phyloP scores from a whole-genome alignment of 805 yeast species.

The Ascoidea rubescens region DNA sequence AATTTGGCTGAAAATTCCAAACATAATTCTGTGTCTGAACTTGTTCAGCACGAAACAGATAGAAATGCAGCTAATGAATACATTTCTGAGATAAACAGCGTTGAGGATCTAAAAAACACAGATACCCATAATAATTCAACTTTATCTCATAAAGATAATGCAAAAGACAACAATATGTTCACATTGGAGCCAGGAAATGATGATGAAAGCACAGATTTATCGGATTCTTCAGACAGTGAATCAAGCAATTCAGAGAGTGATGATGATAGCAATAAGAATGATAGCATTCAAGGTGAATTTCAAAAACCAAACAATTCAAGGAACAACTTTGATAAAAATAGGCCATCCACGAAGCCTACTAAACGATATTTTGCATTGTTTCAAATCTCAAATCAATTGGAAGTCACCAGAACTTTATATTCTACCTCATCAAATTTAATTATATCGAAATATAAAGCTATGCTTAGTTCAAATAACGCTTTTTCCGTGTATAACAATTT shows the following conservation, averaged over 20 bases:
- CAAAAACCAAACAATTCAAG: background rate
- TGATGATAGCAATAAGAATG: background rate
- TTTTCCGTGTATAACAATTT: background rate
- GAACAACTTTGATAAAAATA: background rate
- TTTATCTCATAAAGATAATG: no score
- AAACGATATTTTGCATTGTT: background rate
- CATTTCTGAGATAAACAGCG: no score
- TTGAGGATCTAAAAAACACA: no score
- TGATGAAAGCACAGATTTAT: no score
- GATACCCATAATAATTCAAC: no score
- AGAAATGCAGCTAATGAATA: no score
- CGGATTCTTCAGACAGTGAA: background rate
- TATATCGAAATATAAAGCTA: constrained; percentile 1
- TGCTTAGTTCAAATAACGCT: background rate
- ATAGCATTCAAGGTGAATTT: no score
- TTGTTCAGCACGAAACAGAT: no score
- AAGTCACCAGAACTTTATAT: constrained; percentile 1
- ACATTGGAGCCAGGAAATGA: no score
- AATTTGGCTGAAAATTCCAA: no score
- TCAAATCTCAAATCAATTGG: background rate
- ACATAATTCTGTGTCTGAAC: no score
- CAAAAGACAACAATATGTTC: no score
- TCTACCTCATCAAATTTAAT: background rate
- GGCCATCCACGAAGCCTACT: background rate
- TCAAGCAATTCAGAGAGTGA: background rate